Conservation (phyloP, 345 rosid genomes). For the Diplotaxis tenuifolia region DNA sequence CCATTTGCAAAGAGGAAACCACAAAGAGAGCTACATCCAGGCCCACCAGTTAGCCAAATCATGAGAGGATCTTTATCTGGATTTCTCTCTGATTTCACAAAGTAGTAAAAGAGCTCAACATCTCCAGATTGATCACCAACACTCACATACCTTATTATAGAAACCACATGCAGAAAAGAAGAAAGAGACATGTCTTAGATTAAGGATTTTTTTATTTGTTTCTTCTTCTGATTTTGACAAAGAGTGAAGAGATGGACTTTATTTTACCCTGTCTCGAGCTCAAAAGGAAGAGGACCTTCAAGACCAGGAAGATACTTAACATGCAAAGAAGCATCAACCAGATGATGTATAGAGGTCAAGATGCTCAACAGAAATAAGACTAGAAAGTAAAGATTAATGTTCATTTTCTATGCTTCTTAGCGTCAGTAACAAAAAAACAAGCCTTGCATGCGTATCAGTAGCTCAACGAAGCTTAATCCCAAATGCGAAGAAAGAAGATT, state of each 20-base stretch:
- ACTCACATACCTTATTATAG: constrained; percentile 47
- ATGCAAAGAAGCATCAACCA: constrained; percentile 15
- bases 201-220: background rate
- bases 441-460: background rate
- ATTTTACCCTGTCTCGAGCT: constrained; percentile 67
- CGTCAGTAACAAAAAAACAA: background rate
- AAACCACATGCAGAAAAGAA: constrained; percentile 5
- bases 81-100: constrained; percentile 55
- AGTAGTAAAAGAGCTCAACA: constrained; percentile 61
- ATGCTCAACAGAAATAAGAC: constrained; percentile 4
- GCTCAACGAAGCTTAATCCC: background rate
- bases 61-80: constrained; percentile 53
- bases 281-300: constrained; percentile 61
- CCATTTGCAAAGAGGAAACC: constrained; percentile 57
- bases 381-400: background rate
- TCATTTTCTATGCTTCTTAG: constrained; percentile 16
- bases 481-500: background rate
- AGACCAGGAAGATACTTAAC: constrained; percentile 65
- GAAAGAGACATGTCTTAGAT: background rate
- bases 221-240: background rate
- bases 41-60: constrained; percentile 84
- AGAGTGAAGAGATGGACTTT: background rate
- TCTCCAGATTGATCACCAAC: constrained; percentile 53
- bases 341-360: constrained; percentile 10
- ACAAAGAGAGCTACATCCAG: constrained; percentile 58